Base-by-base conservation (phyloP, 2,329 filamentous ascomycete genomes). In the Rutstroemia sydowiana region DNA sequence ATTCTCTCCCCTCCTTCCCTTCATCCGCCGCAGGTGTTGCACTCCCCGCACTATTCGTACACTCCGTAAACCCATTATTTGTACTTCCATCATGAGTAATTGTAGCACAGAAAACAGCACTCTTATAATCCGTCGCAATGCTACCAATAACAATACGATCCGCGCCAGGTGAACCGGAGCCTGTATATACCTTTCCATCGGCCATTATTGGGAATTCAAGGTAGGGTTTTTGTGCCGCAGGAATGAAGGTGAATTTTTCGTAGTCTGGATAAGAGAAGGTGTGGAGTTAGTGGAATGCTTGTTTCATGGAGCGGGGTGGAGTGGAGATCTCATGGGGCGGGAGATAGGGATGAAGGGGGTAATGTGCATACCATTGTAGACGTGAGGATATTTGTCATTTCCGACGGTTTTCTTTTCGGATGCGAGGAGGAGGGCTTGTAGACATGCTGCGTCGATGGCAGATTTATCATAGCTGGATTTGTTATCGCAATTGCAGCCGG, bases 91-190 rank as follows among this genome's bases (percentile, higher is more conserved):
- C 58, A 53, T 67, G 64, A 14, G 63, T 66, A 23, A 67, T 59
- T 6, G 63, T 57, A 1, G 62, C 64, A 47, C 65, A 65, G 52
- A 63, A 67, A 7, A 65, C 52, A 0, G 63, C 64, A 37, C 53
- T 59, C 21, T 44, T 18, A 36, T 64, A 64, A 53, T 66, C 64
- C 0, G 55, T 57, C 5, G 56, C 55, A 31, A 66, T 65, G 34
- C 56, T 57, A 5, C 62, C 64, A 44, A 68, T 66, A 1, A 61
- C 61, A n/a, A 68, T 55, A 14, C 66, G 51, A 34, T 67, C 66
- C 2, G 64, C 59, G 3, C 65, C 65, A 1, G 65, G 65, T 5
- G 56, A 58, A 31, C 55, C 39, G 3, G 57, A 65, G 1, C 58
- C 63, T 5, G 53, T 56, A 47, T 61, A 66, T 5, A 16, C 45